phyloP scores from a whole-genome alignment of 208 protist species.

The Wallacemonas sp. region DNA sequence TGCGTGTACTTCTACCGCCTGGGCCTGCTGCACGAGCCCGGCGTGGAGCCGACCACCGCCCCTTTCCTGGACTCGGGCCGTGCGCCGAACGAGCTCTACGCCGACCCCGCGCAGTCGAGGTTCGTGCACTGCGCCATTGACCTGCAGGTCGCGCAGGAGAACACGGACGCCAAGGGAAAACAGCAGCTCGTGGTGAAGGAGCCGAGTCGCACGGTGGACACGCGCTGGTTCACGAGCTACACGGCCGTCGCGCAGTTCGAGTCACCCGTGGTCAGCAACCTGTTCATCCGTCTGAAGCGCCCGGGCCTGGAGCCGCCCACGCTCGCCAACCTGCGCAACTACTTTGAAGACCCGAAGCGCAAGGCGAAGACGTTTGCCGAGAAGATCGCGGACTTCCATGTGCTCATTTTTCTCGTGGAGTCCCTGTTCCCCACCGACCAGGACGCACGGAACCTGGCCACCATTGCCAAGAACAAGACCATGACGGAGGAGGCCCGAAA shows the following conservation, averaged over 20 bases:
- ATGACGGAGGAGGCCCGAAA: constrained; percentile 44
- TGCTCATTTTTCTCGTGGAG: constrained; percentile 86
- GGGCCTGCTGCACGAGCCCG: constrained; percentile 59
- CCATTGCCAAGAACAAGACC: constrained; percentile 37
- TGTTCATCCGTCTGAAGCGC: constrained; percentile 85
- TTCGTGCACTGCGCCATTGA: constrained; percentile 58
- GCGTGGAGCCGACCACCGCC: neutral
- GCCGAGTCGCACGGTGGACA: constrained; percentile 76
- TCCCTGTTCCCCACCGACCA: constrained; percentile 48
- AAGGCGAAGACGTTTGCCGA: constrained; percentile 54
- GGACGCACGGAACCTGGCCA: constrained; percentile 61
- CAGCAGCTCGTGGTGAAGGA: constrained; percentile 59
- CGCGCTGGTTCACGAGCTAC: constrained; percentile 89
- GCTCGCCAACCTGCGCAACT: constrained; percentile 70
- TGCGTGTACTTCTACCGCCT: constrained; percentile 83
- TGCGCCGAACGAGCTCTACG: constrained; percentile 18
- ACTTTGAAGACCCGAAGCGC: constrained; percentile 81
- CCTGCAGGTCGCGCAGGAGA: constrained; percentile 80
- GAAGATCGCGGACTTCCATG: constrained; percentile 90
- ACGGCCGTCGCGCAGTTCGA: constrained; percentile 86
- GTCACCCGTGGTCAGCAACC: constrained; percentile 66
- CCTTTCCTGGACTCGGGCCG: constrained; percentile 6
- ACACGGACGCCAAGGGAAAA: constrained; percentile 66
- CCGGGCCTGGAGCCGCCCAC: constrained; percentile 80
- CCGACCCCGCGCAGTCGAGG: constrained; percentile 29